These are phyloP conservation scores for Globisporangium ultimum DNA, from an alignment of 352 stramenopile species.

Conservation along the genomic window DNA sequence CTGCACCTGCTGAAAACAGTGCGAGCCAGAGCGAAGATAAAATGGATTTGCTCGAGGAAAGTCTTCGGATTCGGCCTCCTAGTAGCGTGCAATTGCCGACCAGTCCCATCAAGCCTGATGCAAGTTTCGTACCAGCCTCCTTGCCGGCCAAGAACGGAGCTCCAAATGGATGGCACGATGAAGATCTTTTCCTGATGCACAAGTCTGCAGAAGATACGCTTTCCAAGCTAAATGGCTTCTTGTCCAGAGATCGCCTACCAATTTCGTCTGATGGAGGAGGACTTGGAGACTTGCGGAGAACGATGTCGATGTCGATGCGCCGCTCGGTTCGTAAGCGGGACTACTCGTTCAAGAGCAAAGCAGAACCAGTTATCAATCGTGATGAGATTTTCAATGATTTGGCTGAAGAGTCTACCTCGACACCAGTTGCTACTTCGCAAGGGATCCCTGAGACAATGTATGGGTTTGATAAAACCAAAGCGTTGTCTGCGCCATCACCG, in stretches of 20 bases:
- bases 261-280: conserved; percentile 17
- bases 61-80: conserved; percentile 4
- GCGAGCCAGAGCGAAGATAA: conserved; percentile 13
- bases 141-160: conserved; percentile 16
- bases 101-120: conserved; percentile 37
- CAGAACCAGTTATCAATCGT: conserved; percentile 47
- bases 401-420: background rate
- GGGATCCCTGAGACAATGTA: conserved; percentile 14
- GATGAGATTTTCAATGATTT: conserved; percentile 61
- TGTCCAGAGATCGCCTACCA: conserved; percentile 35
- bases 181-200: conserved; percentile 54
- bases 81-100: conserved; percentile 21
- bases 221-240: conserved; percentile 56
- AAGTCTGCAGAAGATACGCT: conserved; percentile 62
- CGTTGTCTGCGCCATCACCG: no score
- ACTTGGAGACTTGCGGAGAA: conserved; percentile 9
- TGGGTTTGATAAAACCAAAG: conserved; percentile 8
- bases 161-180: conserved; percentile 33
- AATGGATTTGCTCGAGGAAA: conserved; percentile 12
- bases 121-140: conserved; percentile 18
- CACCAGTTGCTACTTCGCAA: background rate
- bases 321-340: conserved; percentile 51
- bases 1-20: conserved; percentile 4
- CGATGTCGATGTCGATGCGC: conserved; percentile 64
- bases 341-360: conserved; percentile 39